Conservation (phyloP, 2,329 filamentous ascomycete genomes). For the Nannizzia gypsea region DNA sequence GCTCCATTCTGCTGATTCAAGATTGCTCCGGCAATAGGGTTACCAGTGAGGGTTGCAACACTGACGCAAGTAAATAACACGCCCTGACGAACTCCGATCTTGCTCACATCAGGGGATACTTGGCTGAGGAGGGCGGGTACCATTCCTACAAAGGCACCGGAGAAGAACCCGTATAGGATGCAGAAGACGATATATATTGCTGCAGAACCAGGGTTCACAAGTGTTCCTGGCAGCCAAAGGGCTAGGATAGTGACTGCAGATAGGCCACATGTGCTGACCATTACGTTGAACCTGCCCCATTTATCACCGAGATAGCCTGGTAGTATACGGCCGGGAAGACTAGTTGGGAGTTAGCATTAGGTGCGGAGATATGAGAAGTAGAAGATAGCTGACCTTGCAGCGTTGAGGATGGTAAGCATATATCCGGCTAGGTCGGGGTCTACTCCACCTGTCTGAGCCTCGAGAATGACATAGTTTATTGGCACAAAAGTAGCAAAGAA, state of each 20-base stretch:
- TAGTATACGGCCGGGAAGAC: conserved; percentile 45
- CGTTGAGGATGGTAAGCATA: conserved; percentile 45
- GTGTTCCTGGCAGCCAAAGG: conserved; percentile 40
- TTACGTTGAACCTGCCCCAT: conserved; percentile 44
- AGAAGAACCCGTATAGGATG: conserved; percentile 57
- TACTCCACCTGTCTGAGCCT: conserved; percentile 41
- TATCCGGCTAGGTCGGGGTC: conserved; percentile 38
- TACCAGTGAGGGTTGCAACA: conserved; percentile 54
- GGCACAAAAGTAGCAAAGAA: conserved; percentile 50
- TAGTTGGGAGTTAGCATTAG: conserved; percentile 1
- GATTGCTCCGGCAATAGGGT: conserved; percentile 55
- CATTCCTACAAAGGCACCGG: conserved; percentile 54
- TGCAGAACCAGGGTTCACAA: conserved; percentile 26
- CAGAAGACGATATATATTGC: conserved; percentile 48
- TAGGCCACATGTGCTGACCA: conserved; percentile 39
- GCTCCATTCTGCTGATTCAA: conserved; percentile 36
- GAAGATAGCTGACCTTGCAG: conserved; percentile 23
- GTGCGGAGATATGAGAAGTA: background rate
- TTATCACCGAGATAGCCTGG: conserved; percentile 45
- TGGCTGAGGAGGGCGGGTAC: conserved; percentile 55
- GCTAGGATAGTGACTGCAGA: conserved; percentile 40
- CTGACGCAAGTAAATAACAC: conserved; percentile 50
- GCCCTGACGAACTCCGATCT: conserved; percentile 59
- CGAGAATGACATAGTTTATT: conserved; percentile 39
- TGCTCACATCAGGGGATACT: conserved; percentile 51